phyloP scores from a whole-genome alignment of 805 yeast species.

The Zygosaccharomyces bailii region DNA sequence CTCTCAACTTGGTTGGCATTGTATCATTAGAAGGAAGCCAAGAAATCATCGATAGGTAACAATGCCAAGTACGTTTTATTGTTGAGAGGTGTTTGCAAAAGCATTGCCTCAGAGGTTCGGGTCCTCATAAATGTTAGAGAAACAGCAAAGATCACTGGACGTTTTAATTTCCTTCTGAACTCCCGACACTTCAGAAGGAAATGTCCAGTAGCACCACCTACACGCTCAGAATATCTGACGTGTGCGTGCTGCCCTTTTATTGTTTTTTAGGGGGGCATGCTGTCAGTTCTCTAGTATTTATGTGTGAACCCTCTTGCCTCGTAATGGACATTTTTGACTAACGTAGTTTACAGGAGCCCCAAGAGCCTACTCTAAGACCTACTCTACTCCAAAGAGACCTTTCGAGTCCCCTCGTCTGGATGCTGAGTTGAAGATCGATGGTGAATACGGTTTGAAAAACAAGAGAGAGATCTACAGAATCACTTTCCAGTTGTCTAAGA shows the following conservation, averaged over 20 bases:
- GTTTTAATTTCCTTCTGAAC: conserved; percentile 53
- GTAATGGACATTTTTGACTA: conserved; percentile 15
- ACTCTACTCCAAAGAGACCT: conserved; percentile 99
- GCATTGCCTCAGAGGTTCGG: conserved; percentile 55
- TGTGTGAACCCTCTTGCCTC: conserved; percentile 22
- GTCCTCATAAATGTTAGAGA: conserved; percentile 49
- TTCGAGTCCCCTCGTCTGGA: conserved; percentile 99
- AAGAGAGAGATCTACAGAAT: conserved; percentile 99
- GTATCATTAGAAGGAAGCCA: too few relatives aligned
- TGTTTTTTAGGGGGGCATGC: not conserved
- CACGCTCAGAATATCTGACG: not conserved
- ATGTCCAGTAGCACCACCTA: not conserved
- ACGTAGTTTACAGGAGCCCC: conserved; percentile 72
- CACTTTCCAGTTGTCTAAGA: conserved; percentile 98
- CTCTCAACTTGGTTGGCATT: too few relatives aligned
- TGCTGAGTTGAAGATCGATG: conserved; percentile 98
- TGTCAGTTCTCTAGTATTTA: conserved; percentile 16
- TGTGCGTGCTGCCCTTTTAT: not conserved
- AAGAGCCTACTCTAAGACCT: conserved; percentile 99
- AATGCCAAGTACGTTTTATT: conserved; percentile 58
- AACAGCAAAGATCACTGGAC: conserved; percentile 7
- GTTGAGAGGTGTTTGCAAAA: not conserved
- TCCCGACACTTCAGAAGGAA: conserved; percentile 79
- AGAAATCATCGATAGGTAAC: conserved; percentile 37
- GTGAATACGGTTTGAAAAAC: conserved; percentile 99